Percentiles rank a stretch among this genome's conserved stretches.
These are phyloP conservation scores for Thielaviopsis ethacetica DNA, from an alignment of 2,329 filamentous ascomycete genomes.

Conservation along the genomic window DNA sequence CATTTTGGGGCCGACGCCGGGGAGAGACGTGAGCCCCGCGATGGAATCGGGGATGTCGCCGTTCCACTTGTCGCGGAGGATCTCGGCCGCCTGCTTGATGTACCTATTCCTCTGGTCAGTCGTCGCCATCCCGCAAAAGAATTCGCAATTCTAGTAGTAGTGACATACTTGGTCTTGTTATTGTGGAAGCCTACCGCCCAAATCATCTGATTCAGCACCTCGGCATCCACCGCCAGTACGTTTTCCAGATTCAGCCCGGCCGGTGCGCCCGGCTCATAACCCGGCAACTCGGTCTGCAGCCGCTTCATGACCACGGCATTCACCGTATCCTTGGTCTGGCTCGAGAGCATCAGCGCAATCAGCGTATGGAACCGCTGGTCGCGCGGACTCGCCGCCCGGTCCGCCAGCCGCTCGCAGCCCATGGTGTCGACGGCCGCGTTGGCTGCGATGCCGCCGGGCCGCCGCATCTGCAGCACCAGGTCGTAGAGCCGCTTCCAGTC, in stretches of 20 bases:
- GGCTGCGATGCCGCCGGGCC: constrained; percentile 34
- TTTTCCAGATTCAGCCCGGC: constrained; percentile 56
- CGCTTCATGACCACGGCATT: constrained; percentile 69
- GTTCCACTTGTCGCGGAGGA: constrained; percentile 52
- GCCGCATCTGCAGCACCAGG: constrained; percentile 61
- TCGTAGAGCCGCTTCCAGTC: constrained; percentile 77
- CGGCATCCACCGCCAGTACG: constrained; percentile 54
- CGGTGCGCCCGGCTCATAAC: constrained; percentile 26
- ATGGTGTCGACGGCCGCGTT: constrained; percentile 91
- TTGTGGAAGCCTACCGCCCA: constrained; percentile 84
- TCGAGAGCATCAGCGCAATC: constrained; percentile 75
- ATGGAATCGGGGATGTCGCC: constrained; percentile 71
- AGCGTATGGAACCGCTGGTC: constrained; percentile 72
- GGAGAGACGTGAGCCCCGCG: constrained; percentile 57
- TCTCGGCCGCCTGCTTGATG: constrained; percentile 57
- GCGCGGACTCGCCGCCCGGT: constrained; percentile 28
- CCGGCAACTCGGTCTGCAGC: constrained; percentile 57
- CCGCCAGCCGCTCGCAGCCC: constrained; percentile 72
- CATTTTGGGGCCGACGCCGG: constrained; percentile 91
- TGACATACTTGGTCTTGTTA: constrained; percentile 63
- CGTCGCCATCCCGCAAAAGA: not conserved
- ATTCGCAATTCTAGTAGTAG: not conserved
- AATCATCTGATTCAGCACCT: constrained; percentile 55
- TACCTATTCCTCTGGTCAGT: constrained; percentile 21
- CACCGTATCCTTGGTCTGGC: constrained; percentile 85